Evolutionary conservation across 805 yeast genomes (phyloP), one percentile per base, ranked within the genome.

Genomic region (Hanseniaspora clermontiae): DNA sequence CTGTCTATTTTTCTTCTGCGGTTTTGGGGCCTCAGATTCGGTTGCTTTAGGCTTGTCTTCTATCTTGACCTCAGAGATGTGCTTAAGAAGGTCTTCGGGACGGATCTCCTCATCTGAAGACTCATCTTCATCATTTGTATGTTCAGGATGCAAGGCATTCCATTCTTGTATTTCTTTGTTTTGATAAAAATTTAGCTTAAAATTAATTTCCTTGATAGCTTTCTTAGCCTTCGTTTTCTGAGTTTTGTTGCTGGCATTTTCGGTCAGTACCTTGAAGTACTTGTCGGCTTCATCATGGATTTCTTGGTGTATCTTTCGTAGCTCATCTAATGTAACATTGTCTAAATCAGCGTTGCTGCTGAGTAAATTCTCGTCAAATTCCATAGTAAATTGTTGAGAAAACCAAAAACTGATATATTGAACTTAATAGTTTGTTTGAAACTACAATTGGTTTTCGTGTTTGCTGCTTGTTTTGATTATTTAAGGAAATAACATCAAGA

Each of bases 221-320:
- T 73, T 73, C 60, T 74, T 68, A 10, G 87, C 82, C 59, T 79
- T 80, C 66, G 84, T 85, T 62, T 84, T 78, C 51, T 82, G 85
- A 4, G 58, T 40, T 20, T 55, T 55, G 50, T 88, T 83, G 65
- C 87, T 86, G 17, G 87, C 80, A 68, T 83, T 91, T 63, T 87
- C 87, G 70, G 84, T 87, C 75, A 89, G 69, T 1, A 85, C 83
- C 2, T 95, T 87, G 34, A 81, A 73, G 34, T 78, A 76, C 10
- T 85, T 83, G 20, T 78, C 73, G 58, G 87, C 71, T 57, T 87
- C 89, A 60, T 81, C 77, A 56, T 67, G 68, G 66, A 88, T 95
- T 63, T 81, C 82, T 61, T 79, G 74, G 61, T 89, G 96, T 59
- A 84, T 75, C 34, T 42, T 14, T n/a, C 19, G 11, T 17, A 55